Base-by-base conservation (phyloP, 169 alveolate genomes). In the Toxoplasma gondii region DNA sequence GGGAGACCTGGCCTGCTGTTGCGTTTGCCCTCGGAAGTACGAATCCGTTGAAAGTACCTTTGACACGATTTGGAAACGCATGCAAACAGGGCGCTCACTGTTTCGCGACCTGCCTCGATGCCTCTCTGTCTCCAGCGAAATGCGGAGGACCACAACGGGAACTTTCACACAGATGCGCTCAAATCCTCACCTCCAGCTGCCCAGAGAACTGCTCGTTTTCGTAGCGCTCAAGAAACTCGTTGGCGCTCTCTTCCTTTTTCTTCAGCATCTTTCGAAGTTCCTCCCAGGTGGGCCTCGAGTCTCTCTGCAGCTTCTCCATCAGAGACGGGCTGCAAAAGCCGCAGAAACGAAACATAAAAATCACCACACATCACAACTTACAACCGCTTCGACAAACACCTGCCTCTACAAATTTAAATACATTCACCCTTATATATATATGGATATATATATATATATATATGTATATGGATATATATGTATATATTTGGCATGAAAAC, bases 251-350 rank as follows among this genome's bases (percentile, higher is more conserved):
- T 34, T 93, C 95, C 93, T 93, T 93, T 80, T 93, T 93, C 81
- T 93, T 87, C 9, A 90, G 82, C 86, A 93, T 93, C 92, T 93
- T 93, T 31, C 86, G 91, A 80, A 93, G 84, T 81, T 93, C 92
- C 10, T 93, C 95, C 95, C 95, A 93, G 41, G 93, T 93, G 44
- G 95, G 95, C 78, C 95, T 93, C 70, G 95, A 93, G 70, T 93
- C 70, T 78, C 95, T 17, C 29, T 92, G 91, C 54, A 93, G 93
- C 88, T 83, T 80, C 94, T 93, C 95, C 93, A 83, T 69, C 91
- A 93, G 86, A 41, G 92, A 81, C 38, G 95, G 95, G 43, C 95
- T 88, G 93, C 54, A 87, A 39, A 27, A 16, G 31, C n/a, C 84
- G 44, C 17, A 74, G 9, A 74, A 17, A 31, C 39, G n/a, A 74